Evolutionary conservation across 2,329 filamentous ascomycete species (phyloP), one percentile per base, ranked within the genome.

Genomic region (Cercospora sojina): DNA sequence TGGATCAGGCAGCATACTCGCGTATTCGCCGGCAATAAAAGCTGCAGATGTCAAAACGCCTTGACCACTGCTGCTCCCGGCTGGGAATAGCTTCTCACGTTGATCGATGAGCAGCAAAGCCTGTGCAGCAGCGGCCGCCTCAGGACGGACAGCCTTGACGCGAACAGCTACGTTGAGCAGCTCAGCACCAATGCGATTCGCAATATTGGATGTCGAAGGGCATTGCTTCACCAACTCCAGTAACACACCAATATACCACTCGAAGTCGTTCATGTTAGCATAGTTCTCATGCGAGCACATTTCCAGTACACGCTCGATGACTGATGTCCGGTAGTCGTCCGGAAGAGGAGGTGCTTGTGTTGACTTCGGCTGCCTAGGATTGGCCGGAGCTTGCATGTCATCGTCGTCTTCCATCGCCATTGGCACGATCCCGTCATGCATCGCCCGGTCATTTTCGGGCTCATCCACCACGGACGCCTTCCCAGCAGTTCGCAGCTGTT

Each of bases 261-360:
- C 94, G 77, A 99, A 99, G 76, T 99, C 94, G 61, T 85, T 82
- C 57, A 99, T 84, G 74, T 93, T 92, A 43, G 86, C 86, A 77
- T 98, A 99, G 68, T 93, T 97, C 70, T 93, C 90, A 70, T 89
- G 88, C 8, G 92, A 91, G 77, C 94, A 98, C 88, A 99, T 96
- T 67, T 89, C 88, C 10, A 98, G 78, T 67, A 98, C 92, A 66
- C 91, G 87, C 64, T 86, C 85, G 61, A 98, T 92, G 20, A 97
- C 92, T 73, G 91, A 91, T 41, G 89, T 82, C 60, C 89, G 89
- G 78, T 98, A 99, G 70, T 96, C 92, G 67, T 93, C 90, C 0
- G 95, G 93, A 7, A 98, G 82, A 9, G 89, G 87, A 5, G 88
- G 84, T 16, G 84, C 77, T 69, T 80, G 79, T 53, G 81, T 75